phyloP scores from a whole-genome alignment of 208 protist species.

The Trypanosoma vivax region DNA sequence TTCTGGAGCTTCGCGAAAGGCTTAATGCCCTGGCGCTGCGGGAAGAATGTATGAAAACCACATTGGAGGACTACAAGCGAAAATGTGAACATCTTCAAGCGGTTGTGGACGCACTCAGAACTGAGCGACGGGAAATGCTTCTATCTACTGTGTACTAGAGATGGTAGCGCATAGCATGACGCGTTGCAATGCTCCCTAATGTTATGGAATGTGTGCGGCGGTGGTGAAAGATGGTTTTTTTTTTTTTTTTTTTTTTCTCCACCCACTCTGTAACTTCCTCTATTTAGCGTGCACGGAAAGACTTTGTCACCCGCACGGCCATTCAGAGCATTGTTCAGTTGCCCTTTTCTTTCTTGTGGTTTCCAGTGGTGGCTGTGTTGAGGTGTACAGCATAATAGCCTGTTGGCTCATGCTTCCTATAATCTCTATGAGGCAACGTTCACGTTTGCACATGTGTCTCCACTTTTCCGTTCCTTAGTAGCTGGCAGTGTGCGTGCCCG shows the following conservation, averaged over 20 bases:
- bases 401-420: no score
- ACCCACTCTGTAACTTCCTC: neutral
- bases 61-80: conserved; percentile 16
- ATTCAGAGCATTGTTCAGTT: neutral
- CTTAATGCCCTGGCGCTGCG: conserved; percentile 19
- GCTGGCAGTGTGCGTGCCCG: neutral
- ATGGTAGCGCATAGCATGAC: neutral
- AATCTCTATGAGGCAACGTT: no score
- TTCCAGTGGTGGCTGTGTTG: no score
- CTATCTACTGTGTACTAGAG: conserved; percentile 2
- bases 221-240: neutral
- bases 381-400: no score
- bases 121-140: conserved; percentile 26
- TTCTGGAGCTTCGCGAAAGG: conserved; percentile 9
- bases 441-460: no score
- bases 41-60: conserved; percentile 24
- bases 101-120: conserved; percentile 20
- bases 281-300: neutral
- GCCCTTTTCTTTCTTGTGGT: neutral
- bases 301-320: neutral
- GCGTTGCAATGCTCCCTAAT: no score
- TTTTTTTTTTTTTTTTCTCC: neutral
- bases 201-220: no score
- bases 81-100: conserved; percentile 22
- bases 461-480: conserved; percentile 13